phyloP scores from a whole-genome alignment of 306 rosid genomes.

The Hippophae rhamnoides region DNA sequence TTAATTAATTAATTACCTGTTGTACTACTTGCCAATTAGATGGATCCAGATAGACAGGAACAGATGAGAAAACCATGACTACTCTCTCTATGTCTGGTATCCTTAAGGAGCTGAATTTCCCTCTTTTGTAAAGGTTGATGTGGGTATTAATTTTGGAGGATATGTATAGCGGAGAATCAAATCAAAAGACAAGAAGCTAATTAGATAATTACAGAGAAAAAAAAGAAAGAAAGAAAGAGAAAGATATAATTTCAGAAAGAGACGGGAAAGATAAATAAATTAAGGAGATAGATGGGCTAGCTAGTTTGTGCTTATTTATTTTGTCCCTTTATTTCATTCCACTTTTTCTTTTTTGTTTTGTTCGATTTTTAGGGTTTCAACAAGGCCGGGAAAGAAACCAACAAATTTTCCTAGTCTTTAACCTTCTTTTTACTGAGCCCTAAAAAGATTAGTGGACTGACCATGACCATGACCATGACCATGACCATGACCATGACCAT shows the following conservation, averaged over 20 bases:
- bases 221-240: constrained; percentile 21
- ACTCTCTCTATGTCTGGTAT: no score
- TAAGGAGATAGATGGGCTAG: neutral
- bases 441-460: constrained; percentile 10
- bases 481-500: constrained; percentile 10
- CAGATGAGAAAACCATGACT: constrained; percentile 74
- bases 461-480: constrained; percentile 11
- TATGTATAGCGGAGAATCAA: no score
- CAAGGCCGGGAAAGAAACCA: constrained; percentile 21
- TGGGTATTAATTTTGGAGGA: constrained; percentile 30
- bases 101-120: no score
- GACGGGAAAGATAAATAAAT: constrained; percentile 58
- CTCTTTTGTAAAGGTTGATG: no score
- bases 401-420: constrained; percentile 31
- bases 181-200: no score
- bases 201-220: neutral
- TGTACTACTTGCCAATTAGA: constrained; percentile 49
- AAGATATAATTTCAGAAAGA: constrained; percentile 24
- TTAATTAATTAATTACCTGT: constrained; percentile 33
- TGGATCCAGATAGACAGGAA: constrained; percentile 78
- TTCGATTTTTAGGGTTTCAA: constrained; percentile 24
- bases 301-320: constrained; percentile 24
- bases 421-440: constrained; percentile 33
- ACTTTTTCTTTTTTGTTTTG: constrained; percentile 44
- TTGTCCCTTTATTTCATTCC: constrained; percentile 17